Base-by-base conservation (phyloP, 345 rosid species). In the Lepidium africanum region DNA sequence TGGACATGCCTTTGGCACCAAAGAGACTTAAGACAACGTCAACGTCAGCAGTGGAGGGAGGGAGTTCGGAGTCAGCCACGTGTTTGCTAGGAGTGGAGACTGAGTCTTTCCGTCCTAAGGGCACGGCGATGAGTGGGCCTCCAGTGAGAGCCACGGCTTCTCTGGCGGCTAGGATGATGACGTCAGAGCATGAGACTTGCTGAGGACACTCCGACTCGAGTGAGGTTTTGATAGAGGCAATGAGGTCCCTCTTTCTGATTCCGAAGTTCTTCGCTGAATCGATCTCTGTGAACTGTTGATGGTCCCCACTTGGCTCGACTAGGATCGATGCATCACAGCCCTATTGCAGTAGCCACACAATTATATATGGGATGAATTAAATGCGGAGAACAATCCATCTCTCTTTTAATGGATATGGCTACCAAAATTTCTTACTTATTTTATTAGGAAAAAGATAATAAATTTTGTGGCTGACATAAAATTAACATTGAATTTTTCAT, bases 251-350 rank as follows among this genome's bases (percentile, higher is more conserved):
- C 81, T 74, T 81, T 62, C 85, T 73, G 30, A 79, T 79, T 40
- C 79, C 81, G 9, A 74, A 79, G 71, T 79, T 81, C 71, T 79
- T 81, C 13, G 12, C 15, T 43, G 85, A 77, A 43, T 66, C 69
- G 33, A 81, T 19, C 73, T 81, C 85, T 1, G 68, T 69, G 19
- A 63, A 71, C 27, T 16, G 72, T 1, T 56, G 51, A 15, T 65
- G 38, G 40, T 66, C 77, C 8, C 72, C 63, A 5, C 70, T 70
- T 37, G 58, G 71, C 25, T 76, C 81, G 55, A 77, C 40, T 12
- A 81, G 78, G 63, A 81, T 74, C 37, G 82, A 81, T 46, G 82
- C 82, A 71, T 81, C 84, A 63, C 84, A 81, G 9, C 82, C 82
- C 84, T 78, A 62, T 47, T 27, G 64, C 16, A 49, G 17, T 39